Base-by-base conservation (phyloP, 805 yeast species). In the Candida orba region DNA sequence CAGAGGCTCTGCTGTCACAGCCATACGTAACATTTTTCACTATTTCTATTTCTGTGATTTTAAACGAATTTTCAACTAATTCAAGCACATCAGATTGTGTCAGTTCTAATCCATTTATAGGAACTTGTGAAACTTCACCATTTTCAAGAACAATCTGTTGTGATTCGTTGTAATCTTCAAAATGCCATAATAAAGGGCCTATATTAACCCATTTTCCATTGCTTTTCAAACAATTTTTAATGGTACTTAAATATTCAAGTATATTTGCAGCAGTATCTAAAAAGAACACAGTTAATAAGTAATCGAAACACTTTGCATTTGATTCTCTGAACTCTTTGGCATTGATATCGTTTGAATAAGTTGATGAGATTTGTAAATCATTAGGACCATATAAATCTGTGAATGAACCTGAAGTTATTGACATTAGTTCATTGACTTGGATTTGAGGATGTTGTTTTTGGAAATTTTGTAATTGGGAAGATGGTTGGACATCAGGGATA, bases 141-240 rank as follows among this genome's bases (percentile, higher is more conserved):
- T 60, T 56, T 1, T 51, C 56, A 6, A 53, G 50, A 0, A 39
- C 34, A 4, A 44, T 48, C 6, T 48, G 45, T 5, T 58, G 60
- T 25, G 61, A 54, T 14, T 62, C 63, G 15, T 59, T 65, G 30
- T 71, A 75, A 44, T 72, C 74, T 51, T 81, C 89, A 54, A 72
- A 79, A 59, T 84, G 91, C 89, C 89, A 81, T 41, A 79, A 61
- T 36, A 81, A 60, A 0, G 87, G 88, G 0, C 89, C 89, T 54
- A 78, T 75, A 53, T 81, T 80, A 24, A 79, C 62, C 86, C 86
- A 81, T 15, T 61, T 43, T 0, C 83, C 86, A 6, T 60, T 63
- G 0, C 58, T 54, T 30, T 66, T 64, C 45, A 80, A 52, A 22
- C 74, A 66, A 51, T 75, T 67, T 33, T 62, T 58, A 2, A 81